These are phyloP conservation scores for Astrocystis sublimbata DNA, from an alignment of 495 filamentous ascomycete species.

Conservation along the genomic window DNA sequence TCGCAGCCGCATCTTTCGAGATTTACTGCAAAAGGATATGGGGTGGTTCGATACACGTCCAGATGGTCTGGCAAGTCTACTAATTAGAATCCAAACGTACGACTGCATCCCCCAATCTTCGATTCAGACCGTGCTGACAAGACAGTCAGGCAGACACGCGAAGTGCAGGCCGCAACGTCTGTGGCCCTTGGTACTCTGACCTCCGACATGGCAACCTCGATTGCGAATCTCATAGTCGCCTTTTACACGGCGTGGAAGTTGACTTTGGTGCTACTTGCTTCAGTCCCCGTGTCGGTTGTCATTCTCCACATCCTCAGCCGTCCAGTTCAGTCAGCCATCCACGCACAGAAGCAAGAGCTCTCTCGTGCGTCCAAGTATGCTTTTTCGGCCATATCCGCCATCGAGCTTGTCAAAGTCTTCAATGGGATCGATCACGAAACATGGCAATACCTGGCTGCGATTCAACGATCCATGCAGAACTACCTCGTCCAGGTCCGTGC, in stretches of 20 bases:
- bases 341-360: slow-evolving; percentile 68
- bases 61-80: slow-evolving; percentile 70
- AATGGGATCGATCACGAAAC: slow-evolving; percentile 74
- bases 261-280: slow-evolving; percentile 76
- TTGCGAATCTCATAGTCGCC: slow-evolving; percentile 67
- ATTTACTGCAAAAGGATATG: slow-evolving; percentile 69
- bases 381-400: slow-evolving; percentile 66
- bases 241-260: slow-evolving; percentile 82
- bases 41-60: slow-evolving; percentile 78
- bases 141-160: slow-evolving; percentile 68
- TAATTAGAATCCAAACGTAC: slow-evolving; percentile 75
- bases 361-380: slow-evolving; percentile 70
- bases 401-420: slow-evolving; percentile 86
- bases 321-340: slow-evolving; percentile 64
- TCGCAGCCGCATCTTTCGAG: slow-evolving; percentile 63
- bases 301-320: slow-evolving; percentile 60
- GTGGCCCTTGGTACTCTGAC: slow-evolving; percentile 72
- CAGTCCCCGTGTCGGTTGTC: slow-evolving; percentile 66
- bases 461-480: slow-evolving; percentile 59
- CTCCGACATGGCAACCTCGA: slow-evolving; percentile 59
- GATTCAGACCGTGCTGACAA: slow-evolving; percentile 14
- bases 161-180: slow-evolving; percentile 78
- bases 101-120: slow-evolving; percentile 20
- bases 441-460: slow-evolving; percentile 60
- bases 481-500: slow-evolving; percentile 69